phyloP scores from a whole-genome alignment of 345 rosid species.

The Eucalyptus polybractea region DNA sequence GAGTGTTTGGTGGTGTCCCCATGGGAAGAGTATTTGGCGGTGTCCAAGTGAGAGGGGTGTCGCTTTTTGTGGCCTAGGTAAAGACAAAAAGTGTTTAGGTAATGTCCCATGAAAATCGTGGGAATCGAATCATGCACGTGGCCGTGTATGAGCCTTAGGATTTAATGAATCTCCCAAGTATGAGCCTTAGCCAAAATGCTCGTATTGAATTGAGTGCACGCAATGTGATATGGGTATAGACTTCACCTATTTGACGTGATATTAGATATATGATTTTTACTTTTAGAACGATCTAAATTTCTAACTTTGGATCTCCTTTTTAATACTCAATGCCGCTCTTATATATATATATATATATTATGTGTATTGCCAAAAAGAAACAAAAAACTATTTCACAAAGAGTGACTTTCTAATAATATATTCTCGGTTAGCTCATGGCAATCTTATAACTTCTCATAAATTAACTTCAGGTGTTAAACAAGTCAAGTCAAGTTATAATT shows the following conservation, averaged over 20 bases:
- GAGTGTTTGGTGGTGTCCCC: not conserved
- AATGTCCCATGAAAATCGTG: not conserved
- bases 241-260: no score
- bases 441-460: not conserved
- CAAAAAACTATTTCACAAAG: not conserved
- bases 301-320: not conserved
- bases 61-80: not conserved
- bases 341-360: fast-evolving
- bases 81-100: no score
- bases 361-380: not conserved
- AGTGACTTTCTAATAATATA: not conserved
- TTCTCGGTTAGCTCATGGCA: not conserved
- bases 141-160: not conserved
- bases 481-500: not conserved
- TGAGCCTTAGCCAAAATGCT: not conserved
- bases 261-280: not conserved
- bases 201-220: not conserved
- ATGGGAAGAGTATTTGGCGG: not conserved
- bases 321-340: not conserved
- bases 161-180: not conserved
- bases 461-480: not conserved
- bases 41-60: not conserved
- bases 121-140: not conserved
- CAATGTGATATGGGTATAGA: no score
- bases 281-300: not conserved